phyloP scores from a whole-genome alignment of 1,284 basidiomycete species.

The Puccinia hordei region DNA sequence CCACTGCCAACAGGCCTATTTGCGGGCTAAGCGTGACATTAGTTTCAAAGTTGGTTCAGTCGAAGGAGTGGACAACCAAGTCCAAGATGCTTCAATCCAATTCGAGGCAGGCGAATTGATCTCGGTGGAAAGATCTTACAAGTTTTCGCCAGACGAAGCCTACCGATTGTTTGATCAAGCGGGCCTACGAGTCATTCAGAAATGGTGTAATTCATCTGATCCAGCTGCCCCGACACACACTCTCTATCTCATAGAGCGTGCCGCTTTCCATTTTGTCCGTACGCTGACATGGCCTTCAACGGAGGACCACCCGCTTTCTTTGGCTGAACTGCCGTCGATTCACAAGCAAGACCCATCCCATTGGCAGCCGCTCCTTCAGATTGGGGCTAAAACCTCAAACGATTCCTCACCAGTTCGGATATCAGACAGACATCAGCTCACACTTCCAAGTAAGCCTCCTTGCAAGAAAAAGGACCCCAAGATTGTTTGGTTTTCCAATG shows the following conservation, averaged over 20 bases:
- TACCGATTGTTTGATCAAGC: slow-evolving; percentile 73
- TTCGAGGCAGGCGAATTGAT: slow-evolving; percentile 69
- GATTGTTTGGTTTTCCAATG: not conserved
- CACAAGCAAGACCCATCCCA: slow-evolving; percentile 55
- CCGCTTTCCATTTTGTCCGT: slow-evolving; percentile 61
- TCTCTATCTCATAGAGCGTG: slow-evolving; percentile 71
- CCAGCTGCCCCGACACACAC: slow-evolving; percentile 38
- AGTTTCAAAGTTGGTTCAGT: slow-evolving; percentile 9
- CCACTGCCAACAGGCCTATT: slow-evolving; percentile 28
- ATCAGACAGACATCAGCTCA: not conserved
- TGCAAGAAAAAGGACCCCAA: not conserved
- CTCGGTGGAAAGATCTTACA: slow-evolving; percentile 83
- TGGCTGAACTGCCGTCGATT: slow-evolving; percentile 8
- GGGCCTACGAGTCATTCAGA: slow-evolving; percentile 79
- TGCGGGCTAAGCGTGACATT: slow-evolving; percentile 43
- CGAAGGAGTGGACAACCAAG: slow-evolving; percentile 33
- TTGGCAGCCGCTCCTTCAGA: slow-evolving; percentile 27
- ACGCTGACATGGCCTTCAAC: slow-evolving; percentile 52
- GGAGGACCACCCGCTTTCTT: slow-evolving; percentile 39
- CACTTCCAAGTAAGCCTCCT: not conserved
- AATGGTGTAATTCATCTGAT: slow-evolving; percentile 70
- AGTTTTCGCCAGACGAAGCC: slow-evolving; percentile 76
- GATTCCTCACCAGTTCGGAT: not conserved
- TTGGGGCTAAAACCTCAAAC: not conserved
- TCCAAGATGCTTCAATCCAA: slow-evolving; percentile 52